Evolutionary conservation across 139 green algal genomes (phyloP), one percentile per base, ranked within the genome.

Genomic region (Pleodorina starrii): DNA sequence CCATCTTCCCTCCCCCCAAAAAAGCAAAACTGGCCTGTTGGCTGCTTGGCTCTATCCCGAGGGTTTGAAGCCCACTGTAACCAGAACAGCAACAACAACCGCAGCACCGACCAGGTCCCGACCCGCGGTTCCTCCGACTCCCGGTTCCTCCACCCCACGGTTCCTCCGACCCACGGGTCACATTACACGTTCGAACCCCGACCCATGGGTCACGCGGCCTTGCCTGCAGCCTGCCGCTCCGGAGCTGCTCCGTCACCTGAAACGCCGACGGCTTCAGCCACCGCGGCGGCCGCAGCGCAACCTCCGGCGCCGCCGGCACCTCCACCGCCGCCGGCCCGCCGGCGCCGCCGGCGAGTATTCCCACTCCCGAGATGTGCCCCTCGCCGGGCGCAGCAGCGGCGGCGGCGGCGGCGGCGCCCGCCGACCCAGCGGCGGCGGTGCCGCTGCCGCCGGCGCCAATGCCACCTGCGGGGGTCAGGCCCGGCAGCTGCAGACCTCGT

Each of bases 251-350:
- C 29, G 43, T 66, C 7, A 87, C n/a, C 44, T 87, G 81, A 36
- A 87, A 87, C 0, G 81, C 81, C 14, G 60, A 78, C n/a, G 60
- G 81, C 43, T 87, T 87, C 16, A 87, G 43, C 81, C 81, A 87
- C 12, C 60, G 60, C 6, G 81, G 81, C 35, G 40, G 42, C 2
- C 60, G 60, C 23, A 87, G 17, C 11, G 42, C 43, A 6, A 87
- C 11, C 42, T 77, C 42, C 1, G 81, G 81, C 27, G 43, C 4
- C 43, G 43, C 0, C n/a, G 60, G 57, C 27, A 75, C 27, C 5
- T 86, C 79, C 72, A 76, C 68, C 16, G 35, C 36, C 35, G 68
- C 16, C 35, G 68, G 35, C 4, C 35, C 68, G 3, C 35, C 32
- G 3, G 68, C 35, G 36, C 32, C 14, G 12, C 35, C 35, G 17